Evolutionary conservation across 1,284 basidiomycete genomes (phyloP).

Genomic region (Rugosomyces carneus): DNA sequence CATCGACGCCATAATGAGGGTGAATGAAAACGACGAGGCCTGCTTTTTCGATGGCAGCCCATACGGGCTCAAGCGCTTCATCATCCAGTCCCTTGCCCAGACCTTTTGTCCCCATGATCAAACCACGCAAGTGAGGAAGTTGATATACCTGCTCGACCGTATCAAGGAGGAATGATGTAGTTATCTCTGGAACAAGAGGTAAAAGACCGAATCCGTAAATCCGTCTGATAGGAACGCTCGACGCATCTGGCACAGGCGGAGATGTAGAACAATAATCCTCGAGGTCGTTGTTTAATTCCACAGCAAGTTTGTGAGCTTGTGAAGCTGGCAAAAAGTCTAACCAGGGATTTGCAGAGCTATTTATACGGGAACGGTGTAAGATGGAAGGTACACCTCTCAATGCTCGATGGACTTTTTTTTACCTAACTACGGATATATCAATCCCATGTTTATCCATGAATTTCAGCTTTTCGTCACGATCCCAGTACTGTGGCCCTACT

Average conservation of each 20-base stretch:
- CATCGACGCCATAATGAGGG: conserved; percentile 75
- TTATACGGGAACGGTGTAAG: neutral
- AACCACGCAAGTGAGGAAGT: conserved; percentile 65
- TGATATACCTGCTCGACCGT: conserved; percentile 59
- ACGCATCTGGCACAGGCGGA: conserved; percentile 30
- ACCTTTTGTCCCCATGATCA: conserved; percentile 79
- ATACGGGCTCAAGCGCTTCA: conserved; percentile 67
- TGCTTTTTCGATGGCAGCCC: conserved; percentile 62
- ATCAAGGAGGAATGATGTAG: conserved; percentile 49
- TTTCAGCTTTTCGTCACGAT: conserved; percentile 65
- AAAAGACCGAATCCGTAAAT: conserved; percentile 82
- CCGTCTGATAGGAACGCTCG: conserved; percentile 39
- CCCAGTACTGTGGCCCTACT: conserved; percentile 68
- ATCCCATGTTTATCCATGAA: conserved; percentile 79
- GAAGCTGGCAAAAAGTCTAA: conserved; percentile 72
- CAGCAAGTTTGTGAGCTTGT: conserved; percentile 62
- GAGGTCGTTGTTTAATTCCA: conserved; percentile 68
- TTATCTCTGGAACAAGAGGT: conserved; percentile 67
- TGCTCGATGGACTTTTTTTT: neutral
- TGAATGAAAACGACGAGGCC: conserved; percentile 75
- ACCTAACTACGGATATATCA: conserved; percentile 65
- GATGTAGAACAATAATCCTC: conserved; percentile 71
- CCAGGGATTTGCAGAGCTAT: conserved; percentile 85
- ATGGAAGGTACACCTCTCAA: neutral
- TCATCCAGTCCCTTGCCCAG: conserved; percentile 79